Conservation (phyloP, 2,329 filamentous ascomycete species). For the Phialemonium atrogriseum region DNA sequence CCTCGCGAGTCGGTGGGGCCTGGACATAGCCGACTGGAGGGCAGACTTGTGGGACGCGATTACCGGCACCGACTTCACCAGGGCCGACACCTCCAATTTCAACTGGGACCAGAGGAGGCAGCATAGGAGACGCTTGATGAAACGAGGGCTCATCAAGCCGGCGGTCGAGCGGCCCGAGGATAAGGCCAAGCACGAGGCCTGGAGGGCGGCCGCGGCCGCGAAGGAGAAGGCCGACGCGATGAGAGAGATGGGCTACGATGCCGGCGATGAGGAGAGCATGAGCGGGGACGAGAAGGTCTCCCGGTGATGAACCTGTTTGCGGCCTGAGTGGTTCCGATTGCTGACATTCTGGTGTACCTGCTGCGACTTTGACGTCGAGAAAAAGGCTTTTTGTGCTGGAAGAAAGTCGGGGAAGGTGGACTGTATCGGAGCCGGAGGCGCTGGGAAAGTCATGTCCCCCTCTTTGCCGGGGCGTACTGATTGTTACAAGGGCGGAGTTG, state of each 20-base stretch:
- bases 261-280: slow-evolving; percentile 24
- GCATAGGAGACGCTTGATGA: slow-evolving; percentile 41
- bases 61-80: slow-evolving; percentile 34
- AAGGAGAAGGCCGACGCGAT: slow-evolving; percentile 30
- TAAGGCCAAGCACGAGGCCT: slow-evolving; percentile 33
- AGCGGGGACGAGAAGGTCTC: slow-evolving; percentile 13
- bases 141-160: slow-evolving; percentile 32
- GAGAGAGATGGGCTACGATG: slow-evolving; percentile 30
- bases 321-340: too few species aligned
- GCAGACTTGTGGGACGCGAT: slow-evolving; percentile 40
- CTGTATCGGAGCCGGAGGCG: too few species aligned
- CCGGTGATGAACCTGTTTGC: slow-evolving; percentile 5
- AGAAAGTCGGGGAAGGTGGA: too few species aligned
- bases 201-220: slow-evolving; percentile 31
- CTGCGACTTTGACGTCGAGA: too few species aligned
- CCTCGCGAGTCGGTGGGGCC: slow-evolving; percentile 24
- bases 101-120: slow-evolving; percentile 38
- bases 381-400: too few species aligned
- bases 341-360: too few species aligned
- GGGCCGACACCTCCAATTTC: slow-evolving; percentile 33
- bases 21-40: slow-evolving; percentile 36
- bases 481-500: too few species aligned
- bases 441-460: too few species aligned
- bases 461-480: too few species aligned
- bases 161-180: slow-evolving; percentile 31